Percentiles rank a stretch among this genome's conserved stretches.
These are phyloP conservation scores for Mrakia gelida DNA, from an alignment of 768 basidiomycete species.

Conservation along the genomic window DNA sequence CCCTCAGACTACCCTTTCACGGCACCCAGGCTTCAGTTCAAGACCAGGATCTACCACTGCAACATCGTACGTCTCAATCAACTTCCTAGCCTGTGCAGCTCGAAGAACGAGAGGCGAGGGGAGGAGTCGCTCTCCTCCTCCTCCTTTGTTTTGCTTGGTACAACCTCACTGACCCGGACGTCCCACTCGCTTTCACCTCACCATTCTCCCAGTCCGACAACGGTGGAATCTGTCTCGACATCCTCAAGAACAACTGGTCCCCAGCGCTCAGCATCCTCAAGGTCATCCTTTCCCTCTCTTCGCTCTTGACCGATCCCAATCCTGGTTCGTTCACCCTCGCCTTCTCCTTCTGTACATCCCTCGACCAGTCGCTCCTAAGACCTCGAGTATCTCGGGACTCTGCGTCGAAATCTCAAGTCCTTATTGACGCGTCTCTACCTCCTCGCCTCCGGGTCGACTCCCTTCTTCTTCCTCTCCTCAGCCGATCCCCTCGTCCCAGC, in stretches of 20 bases:
- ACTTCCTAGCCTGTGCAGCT: too few species aligned
- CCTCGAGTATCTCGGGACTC: too few species aligned
- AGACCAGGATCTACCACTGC: constrained; percentile 30
- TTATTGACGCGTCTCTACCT: neutral
- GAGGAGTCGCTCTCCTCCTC: neutral
- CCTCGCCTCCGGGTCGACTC: constrained; percentile 51
- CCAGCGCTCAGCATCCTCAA: constrained; percentile 91
- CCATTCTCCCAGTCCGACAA: constrained; percentile 34
- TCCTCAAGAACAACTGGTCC: constrained; percentile 90
- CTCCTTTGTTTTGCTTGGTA: neutral
- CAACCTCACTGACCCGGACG: neutral
- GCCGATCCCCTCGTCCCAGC: constrained; percentile 53
- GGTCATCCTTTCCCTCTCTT: constrained; percentile 87
- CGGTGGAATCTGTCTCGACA: constrained; percentile 72
- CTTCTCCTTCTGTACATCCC: neutral
- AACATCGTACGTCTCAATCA: constrained; percentile 24
- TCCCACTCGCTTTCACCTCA: too few species aligned
- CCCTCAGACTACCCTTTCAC: constrained; percentile 64
- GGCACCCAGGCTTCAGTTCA: constrained; percentile 33
- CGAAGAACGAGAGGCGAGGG: too few species aligned
- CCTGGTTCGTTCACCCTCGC: constrained; percentile 59
- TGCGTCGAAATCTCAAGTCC: neutral
- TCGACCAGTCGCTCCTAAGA: too few species aligned
- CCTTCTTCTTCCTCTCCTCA: constrained; percentile 28
- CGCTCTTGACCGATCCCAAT: constrained; percentile 88